A percentile compares a stretch with the other conserved stretches of the same genome.
Evolutionary conservation across 2,329 filamentous ascomycete genomes (phyloP).

Genomic region (Byssochlamys sp.): DNA sequence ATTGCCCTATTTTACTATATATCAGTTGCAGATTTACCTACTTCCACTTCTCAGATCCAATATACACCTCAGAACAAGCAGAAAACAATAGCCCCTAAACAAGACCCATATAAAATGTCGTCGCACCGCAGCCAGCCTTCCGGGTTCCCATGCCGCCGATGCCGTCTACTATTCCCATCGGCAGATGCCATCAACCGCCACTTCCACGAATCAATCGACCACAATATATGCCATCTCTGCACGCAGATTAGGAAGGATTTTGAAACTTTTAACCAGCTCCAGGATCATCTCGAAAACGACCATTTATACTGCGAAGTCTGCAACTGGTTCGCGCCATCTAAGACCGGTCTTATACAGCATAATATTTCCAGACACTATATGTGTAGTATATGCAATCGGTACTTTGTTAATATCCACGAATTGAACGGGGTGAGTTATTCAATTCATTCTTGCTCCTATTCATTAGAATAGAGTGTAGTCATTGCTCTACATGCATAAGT

Average conservation of each 20-base stretch:
- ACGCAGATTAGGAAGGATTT: conserved; percentile 5
- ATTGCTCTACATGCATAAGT: no score
- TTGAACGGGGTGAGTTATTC: conserved; percentile 8
- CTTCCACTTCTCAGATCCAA: not conserved
- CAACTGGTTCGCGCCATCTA: conserved; percentile 12
- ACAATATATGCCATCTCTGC: conserved; percentile 3
- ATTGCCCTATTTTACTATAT: not conserved
- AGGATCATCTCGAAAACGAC: conserved; percentile 9
- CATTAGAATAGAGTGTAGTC: no score
- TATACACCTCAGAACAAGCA: not conserved
- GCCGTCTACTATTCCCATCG: not conserved
- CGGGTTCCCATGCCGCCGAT: not conserved
- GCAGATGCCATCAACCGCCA: not conserved
- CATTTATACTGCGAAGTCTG: conserved; percentile 14
- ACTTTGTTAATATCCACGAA: conserved; percentile 11
- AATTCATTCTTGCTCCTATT: not conserved
- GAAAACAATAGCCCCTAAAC: no score
- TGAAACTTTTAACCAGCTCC: conserved; percentile 7
- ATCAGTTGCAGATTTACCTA: not conserved
- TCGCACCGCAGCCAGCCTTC: not conserved
- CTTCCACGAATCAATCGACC: conserved; percentile 1
- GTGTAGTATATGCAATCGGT: conserved; percentile 12
- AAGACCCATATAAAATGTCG: not conserved
- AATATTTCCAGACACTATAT: conserved; percentile 10
- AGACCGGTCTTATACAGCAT: conserved; percentile 9